Conservation (phyloP, 164 flowering plant species). For the Nelumbo lutea region DNA sequence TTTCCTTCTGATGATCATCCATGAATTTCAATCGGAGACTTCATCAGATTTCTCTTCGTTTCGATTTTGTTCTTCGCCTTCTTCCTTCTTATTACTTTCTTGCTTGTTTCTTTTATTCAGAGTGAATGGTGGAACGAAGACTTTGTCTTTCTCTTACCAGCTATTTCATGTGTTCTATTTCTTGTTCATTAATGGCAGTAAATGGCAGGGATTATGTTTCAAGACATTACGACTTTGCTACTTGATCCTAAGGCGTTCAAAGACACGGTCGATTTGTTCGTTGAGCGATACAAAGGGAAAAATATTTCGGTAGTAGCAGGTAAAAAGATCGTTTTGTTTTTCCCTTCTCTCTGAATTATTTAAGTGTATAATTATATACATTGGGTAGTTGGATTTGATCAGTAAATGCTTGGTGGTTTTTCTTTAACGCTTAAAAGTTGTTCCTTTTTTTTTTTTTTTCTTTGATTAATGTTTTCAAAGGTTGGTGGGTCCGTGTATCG, state of each 20-base stretch:
- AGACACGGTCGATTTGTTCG: constrained; percentile 86
- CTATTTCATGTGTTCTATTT: neutral
- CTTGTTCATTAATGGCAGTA: neutral
- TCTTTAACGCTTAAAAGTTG: neutral
- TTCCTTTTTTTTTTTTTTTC: neutral
- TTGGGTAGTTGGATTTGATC: constrained; percentile 4
- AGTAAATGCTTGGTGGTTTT: neutral
- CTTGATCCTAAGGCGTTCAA: constrained; percentile 83
- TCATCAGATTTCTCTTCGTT: neutral
- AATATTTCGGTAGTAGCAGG: constrained; percentile 94
- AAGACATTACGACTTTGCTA: constrained; percentile 80
- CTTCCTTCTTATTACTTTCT: neutral
- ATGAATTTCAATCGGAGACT: neutral
- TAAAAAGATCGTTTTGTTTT: constrained; percentile 13
- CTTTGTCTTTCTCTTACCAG: neutral
- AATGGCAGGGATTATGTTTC: constrained; percentile 87
- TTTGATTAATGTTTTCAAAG: constrained; percentile 6
- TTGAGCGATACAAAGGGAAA: constrained; percentile 73
- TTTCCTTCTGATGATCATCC: neutral
- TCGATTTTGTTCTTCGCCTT: neutral
- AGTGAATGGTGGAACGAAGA: no score
- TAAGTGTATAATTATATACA: neutral
- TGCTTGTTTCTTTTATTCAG: neutral
- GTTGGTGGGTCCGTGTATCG: constrained; percentile 12
- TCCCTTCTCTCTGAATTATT: neutral